Evolutionary conservation across 2,329 filamentous ascomycete species (phyloP).

Genomic region (Apiospora rasikravindrae): DNA sequence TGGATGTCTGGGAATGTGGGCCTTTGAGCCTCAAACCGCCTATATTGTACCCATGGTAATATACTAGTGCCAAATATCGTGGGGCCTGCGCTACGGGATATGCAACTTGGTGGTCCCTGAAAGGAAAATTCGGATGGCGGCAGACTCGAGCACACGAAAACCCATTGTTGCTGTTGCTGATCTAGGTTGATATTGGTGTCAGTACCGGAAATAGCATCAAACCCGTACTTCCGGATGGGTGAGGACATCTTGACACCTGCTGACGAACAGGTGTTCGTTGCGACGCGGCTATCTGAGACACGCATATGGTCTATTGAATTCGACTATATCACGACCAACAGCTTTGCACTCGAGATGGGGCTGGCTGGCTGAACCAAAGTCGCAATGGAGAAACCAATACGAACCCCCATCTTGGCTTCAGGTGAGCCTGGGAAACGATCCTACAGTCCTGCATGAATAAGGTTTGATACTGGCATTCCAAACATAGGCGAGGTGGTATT

Average conservation of each 20-base stretch:
- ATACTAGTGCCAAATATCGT: background rate
- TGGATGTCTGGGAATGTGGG: background rate
- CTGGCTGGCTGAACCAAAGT: background rate
- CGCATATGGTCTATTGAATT: background rate
- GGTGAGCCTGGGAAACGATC: background rate
- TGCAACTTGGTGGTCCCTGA: background rate
- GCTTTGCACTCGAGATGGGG: no score
- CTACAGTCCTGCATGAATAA: background rate
- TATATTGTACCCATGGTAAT: background rate
- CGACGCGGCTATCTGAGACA: background rate
- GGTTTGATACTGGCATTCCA: background rate
- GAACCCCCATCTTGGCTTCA: background rate
- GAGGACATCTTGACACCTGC: background rate
- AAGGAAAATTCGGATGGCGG: no score
- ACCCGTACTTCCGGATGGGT: background rate
- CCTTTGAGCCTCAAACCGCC: background rate
- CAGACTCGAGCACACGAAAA: background rate
- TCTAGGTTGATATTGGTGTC: background rate
- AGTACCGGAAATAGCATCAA: background rate
- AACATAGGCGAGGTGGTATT: background rate
- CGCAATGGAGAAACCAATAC: background rate
- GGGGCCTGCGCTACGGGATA: background rate
- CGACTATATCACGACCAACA: background rate
- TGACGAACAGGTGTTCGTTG: background rate
- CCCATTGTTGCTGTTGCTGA: background rate